These are phyloP conservation scores for Arthrobotrys entomopaga DNA, from an alignment of 2,329 filamentous ascomycete species.

Conservation along the genomic window DNA sequence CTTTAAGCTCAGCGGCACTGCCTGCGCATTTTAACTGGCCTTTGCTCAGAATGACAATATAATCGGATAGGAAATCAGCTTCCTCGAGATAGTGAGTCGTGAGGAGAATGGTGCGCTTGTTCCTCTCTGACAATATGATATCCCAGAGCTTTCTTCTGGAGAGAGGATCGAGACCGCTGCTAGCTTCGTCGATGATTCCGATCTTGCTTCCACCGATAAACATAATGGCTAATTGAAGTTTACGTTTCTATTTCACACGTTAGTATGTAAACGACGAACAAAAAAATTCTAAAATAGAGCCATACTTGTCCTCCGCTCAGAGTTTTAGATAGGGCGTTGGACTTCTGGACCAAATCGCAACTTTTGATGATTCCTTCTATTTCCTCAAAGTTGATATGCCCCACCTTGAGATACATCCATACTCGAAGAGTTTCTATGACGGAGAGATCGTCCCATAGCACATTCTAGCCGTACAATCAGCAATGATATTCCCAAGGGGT, in stretches of 20 bases:
- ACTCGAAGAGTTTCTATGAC: constrained; percentile 85
- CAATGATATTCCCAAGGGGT: not conserved
- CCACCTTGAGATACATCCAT: constrained; percentile 83
- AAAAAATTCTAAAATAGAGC: not conserved
- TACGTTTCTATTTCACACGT: constrained; percentile 70
- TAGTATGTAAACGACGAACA: not conserved
- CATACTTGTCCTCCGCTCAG: constrained; percentile 80
- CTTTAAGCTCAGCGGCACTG: constrained; percentile 85
- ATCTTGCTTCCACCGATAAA: constrained; percentile 87
- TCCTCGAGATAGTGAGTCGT: constrained; percentile 96
- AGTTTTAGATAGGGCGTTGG: constrained; percentile 76
- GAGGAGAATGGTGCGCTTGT: constrained; percentile 81
- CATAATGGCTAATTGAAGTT: constrained; percentile 94
- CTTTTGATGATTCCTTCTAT: constrained; percentile 73
- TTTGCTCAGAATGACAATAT: constrained; percentile 87
- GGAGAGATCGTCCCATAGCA: constrained; percentile 88
- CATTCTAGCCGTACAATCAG: constrained; percentile 72
- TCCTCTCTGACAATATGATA: constrained; percentile 85
- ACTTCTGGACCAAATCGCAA: constrained; percentile 80
- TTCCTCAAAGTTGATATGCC: constrained; percentile 68
- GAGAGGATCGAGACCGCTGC: constrained; percentile 85
- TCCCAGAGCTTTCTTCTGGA: constrained; percentile 93
- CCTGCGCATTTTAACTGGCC: constrained; percentile 83
- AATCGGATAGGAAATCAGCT: constrained; percentile 86
- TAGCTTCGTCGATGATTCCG: constrained; percentile 92